Evolutionary conservation across 441 rosid genomes (phyloP).

Genomic region (Pelargonium cotyledonis): DNA sequence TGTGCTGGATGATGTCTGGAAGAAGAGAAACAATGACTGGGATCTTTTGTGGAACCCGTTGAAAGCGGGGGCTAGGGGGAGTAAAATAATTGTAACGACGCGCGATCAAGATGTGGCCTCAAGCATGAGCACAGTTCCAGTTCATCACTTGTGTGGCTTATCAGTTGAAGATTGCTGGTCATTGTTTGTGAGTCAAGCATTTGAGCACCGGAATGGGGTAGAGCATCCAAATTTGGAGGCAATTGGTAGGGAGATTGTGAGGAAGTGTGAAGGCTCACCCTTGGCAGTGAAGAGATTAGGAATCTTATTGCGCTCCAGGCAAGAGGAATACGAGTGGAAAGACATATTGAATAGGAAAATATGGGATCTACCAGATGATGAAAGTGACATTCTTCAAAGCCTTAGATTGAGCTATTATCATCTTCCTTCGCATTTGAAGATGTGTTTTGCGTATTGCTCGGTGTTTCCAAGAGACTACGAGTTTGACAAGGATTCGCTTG

Average conservation of each 20-base stretch:
- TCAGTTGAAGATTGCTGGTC: conserved; percentile 19
- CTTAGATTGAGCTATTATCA: conserved; percentile 31
- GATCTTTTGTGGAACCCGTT: conserved; percentile 19
- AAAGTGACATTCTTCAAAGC: conserved; percentile 23
- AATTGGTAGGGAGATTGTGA: conserved; percentile 22
- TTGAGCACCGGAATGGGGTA: conserved; percentile 14
- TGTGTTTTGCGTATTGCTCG: conserved; percentile 32
- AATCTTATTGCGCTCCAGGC: conserved; percentile 21
- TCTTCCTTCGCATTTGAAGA: conserved; percentile 30
- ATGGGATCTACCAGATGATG: conserved; percentile 23
- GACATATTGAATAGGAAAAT: conserved; percentile 26
- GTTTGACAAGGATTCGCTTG: conserved; percentile 19
- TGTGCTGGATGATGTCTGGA: conserved; percentile 40
- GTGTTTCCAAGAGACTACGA: conserved; percentile 24
- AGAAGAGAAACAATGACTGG: conserved; percentile 22
- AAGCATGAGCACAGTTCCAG: conserved; percentile 22
- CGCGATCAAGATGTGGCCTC: conserved; percentile 15
- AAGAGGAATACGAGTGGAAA: conserved; percentile 30
- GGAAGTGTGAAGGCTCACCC: conserved; percentile 31
- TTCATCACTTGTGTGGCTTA: conserved; percentile 21
- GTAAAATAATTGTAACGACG: conserved; percentile 38
- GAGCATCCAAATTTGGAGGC: conserved; percentile 13
- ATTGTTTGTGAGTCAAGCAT: conserved; percentile 23
- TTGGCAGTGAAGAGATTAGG: conserved; percentile 28
- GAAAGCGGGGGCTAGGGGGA: conserved; percentile 25